Conservation (phyloP, 2,329 filamentous ascomycete genomes). For the Corynespora cassiicola region DNA sequence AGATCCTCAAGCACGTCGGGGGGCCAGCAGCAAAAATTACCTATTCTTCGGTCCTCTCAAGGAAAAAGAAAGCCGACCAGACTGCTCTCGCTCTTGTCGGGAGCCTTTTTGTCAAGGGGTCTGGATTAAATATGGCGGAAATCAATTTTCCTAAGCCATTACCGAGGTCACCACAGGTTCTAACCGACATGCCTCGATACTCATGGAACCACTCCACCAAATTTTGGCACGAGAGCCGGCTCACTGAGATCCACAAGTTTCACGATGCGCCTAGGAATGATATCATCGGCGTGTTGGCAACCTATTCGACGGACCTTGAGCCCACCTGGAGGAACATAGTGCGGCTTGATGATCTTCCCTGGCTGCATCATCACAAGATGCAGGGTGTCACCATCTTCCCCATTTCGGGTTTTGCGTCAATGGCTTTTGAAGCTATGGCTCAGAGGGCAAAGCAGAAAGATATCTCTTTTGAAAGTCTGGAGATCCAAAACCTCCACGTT, state of each 20-base stretch:
- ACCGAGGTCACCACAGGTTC: constrained; percentile 25
- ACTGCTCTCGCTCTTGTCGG: constrained; percentile 7
- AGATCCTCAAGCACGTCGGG: constrained; percentile 10
- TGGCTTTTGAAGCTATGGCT: constrained; percentile 36
- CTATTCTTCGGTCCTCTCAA: constrained; percentile 8
- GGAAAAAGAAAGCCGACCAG: constrained; percentile 10
- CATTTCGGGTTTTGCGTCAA: constrained; percentile 34
- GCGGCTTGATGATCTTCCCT: constrained; percentile 49
- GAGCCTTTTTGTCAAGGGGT: constrained; percentile 10
- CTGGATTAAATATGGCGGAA: constrained; percentile 2
- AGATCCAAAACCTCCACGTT: constrained; percentile 25
- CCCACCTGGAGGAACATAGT: constrained; percentile 56
- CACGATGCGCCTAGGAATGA: constrained; percentile 26
- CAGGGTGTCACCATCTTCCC: constrained; percentile 36
- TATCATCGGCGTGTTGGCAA: constrained; percentile 21
- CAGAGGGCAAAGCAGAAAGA: constrained; percentile 14
- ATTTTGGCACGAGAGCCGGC: constrained; percentile 26
- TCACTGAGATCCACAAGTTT: constrained; percentile 19
- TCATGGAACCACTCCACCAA: constrained; percentile 32
- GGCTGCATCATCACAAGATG: constrained; percentile 57
- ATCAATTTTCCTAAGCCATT: constrained; percentile 19
- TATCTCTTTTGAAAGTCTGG: constrained; percentile 17
- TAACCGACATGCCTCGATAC: constrained; percentile 32
- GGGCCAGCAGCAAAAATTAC: constrained; percentile 10
- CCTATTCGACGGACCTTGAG: constrained; percentile 22